A percentile compares a stretch with the other conserved stretches of the same genome.
Conservation (phyloP, 495 filamentous ascomycete species). For the Lasiosphaeria hispida region DNA sequence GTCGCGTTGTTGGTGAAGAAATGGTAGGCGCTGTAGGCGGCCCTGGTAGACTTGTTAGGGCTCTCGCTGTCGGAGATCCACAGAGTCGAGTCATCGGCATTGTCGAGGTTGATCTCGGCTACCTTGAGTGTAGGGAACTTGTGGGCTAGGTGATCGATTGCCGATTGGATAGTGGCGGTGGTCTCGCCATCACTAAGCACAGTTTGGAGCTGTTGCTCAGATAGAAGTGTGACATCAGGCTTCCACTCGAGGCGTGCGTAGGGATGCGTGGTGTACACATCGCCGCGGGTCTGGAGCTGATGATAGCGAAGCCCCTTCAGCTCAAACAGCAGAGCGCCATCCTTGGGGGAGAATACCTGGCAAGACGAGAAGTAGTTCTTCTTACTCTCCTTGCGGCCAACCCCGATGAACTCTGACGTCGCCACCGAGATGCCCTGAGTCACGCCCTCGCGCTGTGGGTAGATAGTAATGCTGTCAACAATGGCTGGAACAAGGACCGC, state of each 20-base stretch:
- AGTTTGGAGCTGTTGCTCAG: slow-evolving; percentile 7
- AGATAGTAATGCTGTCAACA: slow-evolving; percentile 6
- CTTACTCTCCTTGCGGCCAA: background rate
- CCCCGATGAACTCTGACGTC: background rate
- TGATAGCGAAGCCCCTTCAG: background rate
- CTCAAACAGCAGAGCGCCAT: background rate
- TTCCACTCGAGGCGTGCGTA: slow-evolving; percentile 21
- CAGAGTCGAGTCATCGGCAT: slow-evolving; percentile 9
- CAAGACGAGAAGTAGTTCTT: background rate
- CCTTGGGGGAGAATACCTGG: background rate
- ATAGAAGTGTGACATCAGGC: slow-evolving; percentile 28
- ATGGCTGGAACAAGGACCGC: slow-evolving; percentile 5
- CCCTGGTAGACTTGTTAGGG: background rate
- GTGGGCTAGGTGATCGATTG: slow-evolving; percentile 30
- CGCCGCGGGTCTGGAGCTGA: background rate
- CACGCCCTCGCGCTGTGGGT: background rate
- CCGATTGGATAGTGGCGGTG: background rate
- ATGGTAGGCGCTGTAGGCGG: background rate
- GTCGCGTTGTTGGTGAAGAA: background rate
- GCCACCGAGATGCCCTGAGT: background rate
- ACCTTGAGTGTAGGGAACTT: slow-evolving; percentile 29
- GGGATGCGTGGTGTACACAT: background rate
- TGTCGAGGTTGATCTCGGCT: slow-evolving; percentile 25
- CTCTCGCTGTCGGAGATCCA: background rate
- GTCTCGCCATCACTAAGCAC: background rate